Evolutionary conservation across 2,329 filamentous ascomycete genomes (phyloP).

Genomic region (Leptographium lundbergii): DNA sequence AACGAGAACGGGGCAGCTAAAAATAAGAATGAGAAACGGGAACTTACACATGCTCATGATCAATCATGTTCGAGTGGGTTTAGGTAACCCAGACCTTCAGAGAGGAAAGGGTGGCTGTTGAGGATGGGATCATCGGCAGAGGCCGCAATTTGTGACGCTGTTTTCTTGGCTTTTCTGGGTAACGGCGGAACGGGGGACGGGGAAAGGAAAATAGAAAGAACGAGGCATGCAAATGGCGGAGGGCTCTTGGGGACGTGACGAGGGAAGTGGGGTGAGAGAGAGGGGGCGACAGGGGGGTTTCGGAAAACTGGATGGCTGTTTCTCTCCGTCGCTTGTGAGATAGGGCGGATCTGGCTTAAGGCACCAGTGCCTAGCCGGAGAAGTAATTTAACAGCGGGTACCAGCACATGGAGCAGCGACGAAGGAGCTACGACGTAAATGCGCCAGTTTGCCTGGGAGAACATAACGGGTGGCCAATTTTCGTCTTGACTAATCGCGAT

Average conservation of each 20-base stretch:
- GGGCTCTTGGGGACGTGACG: no score
- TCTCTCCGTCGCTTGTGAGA: neutral
- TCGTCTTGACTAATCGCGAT: no score
- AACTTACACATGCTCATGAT: constrained; percentile 14
- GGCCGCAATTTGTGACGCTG: neutral
- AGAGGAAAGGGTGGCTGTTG: neutral
- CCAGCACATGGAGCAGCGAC: neutral
- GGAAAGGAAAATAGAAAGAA: no score
- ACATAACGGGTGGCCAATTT: no score
- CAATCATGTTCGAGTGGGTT: constrained; percentile 12
- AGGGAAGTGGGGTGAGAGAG: no score
- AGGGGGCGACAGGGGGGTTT: neutral
- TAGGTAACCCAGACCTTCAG: constrained; percentile 9
- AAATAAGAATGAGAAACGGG: neutral
- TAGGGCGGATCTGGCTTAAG: neutral
- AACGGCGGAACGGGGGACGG: neutral
- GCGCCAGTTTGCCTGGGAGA: no score
- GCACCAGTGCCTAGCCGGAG: neutral
- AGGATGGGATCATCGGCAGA: constrained; percentile 6
- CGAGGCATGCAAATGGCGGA: no score
- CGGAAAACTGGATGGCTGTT: neutral
- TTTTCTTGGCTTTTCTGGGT: neutral
- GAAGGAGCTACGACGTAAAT: no score
- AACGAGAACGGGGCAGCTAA: neutral
- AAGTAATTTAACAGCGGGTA: neutral